Percentiles rank a stretch among this genome's conserved stretches.
These are phyloP conservation scores for Populus davidiana DNA, from an alignment of 345 rosid genomes.

Conservation along the genomic window DNA sequence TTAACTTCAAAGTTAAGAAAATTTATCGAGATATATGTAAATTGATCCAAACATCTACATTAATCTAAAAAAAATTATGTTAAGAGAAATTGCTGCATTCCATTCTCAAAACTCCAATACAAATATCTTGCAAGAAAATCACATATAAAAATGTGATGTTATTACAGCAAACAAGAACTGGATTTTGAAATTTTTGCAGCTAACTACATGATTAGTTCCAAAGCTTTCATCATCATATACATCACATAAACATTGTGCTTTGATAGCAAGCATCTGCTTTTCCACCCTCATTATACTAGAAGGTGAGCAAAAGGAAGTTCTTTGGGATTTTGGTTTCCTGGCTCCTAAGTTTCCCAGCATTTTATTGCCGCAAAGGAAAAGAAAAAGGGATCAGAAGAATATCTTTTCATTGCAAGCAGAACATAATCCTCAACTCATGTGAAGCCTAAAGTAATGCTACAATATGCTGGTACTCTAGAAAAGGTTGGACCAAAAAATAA, in stretches of 20 bases:
- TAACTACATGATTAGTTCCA: not conserved
- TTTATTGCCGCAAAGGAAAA: constrained; percentile 1
- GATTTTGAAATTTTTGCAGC: not conserved
- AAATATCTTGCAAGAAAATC: not conserved
- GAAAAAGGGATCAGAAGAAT: not conserved
- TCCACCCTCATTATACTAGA: not conserved
- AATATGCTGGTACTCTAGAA: not conserved
- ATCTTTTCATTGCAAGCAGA: not conserved
- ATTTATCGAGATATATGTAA: rapidly evolving
- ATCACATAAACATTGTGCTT: not conserved
- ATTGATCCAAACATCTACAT: rapidly evolving
- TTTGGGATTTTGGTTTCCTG: constrained; percentile 22
- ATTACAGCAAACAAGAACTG: not conserved
- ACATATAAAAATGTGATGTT: not conserved
- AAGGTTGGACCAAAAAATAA: not conserved
- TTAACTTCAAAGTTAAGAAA: rapidly evolving
- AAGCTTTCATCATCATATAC: not conserved
- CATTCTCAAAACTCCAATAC: not conserved
- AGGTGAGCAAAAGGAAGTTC: not conserved
- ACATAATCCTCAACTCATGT: not conserved
- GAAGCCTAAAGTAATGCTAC: not conserved
- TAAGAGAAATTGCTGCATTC: no score
- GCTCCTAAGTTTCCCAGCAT: constrained; percentile 9
- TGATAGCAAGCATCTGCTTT: constrained; percentile 6
- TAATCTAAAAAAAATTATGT: not conserved